These are phyloP conservation scores for Sphaerosporella brunnea DNA, from an alignment of 495 filamentous ascomycete genomes.

Conservation along the genomic window DNA sequence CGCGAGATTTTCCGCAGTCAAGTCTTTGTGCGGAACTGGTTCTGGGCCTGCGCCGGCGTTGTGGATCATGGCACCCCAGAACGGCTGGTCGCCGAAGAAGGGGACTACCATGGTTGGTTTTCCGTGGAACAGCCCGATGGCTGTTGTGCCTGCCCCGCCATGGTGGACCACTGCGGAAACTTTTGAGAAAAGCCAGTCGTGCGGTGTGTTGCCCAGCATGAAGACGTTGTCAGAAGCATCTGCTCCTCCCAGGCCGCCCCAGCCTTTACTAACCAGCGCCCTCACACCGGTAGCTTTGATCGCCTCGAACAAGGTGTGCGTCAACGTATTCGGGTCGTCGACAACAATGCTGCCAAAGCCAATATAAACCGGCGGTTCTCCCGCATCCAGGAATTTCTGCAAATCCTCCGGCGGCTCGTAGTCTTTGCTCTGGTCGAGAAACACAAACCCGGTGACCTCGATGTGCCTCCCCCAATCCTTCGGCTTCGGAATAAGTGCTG, in stretches of 20 bases:
- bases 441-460: constrained; percentile 46
- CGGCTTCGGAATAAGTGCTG: constrained; percentile 46
- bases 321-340: constrained; percentile 45
- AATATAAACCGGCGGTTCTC: constrained; percentile 42
- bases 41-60: constrained; percentile 46
- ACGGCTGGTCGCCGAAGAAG: constrained; percentile 59
- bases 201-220: constrained; percentile 48
- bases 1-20: constrained; percentile 45
- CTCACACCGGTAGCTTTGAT: constrained; percentile 40
- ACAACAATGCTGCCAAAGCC: constrained; percentile 55
- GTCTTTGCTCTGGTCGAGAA: constrained; percentile 42
- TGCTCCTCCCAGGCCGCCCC: constrained; percentile 45
- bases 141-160: constrained; percentile 50
- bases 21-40: constrained; percentile 53
- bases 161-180: constrained; percentile 46
- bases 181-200: constrained; percentile 50
- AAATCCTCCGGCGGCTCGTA: constrained; percentile 40
- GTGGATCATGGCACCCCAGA: constrained; percentile 64
- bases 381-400: constrained; percentile 37
- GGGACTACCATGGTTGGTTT: constrained; percentile 50
- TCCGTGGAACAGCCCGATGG: constrained; percentile 44
- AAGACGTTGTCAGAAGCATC: constrained; percentile 41
- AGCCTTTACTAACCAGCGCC: constrained; percentile 47
- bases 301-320: constrained; percentile 44
- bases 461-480: constrained; percentile 46